Conservation (phyloP, 176 grass and related monocot species). For the Zoysia pacifica region DNA sequence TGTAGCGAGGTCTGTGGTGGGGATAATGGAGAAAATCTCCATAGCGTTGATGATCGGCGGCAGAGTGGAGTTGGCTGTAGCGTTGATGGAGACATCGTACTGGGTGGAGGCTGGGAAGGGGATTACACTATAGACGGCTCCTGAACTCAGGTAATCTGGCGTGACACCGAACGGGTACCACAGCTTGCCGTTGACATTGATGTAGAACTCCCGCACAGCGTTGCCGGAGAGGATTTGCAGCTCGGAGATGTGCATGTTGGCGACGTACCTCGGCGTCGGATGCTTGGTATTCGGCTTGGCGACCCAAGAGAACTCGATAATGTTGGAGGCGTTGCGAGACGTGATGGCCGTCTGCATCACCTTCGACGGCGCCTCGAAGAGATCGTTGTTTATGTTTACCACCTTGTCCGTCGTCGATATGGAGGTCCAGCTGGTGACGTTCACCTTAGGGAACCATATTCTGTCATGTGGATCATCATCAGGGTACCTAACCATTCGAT, state of each 20-base stretch:
- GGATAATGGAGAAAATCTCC: conserved; percentile 44
- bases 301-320: conserved; percentile 20
- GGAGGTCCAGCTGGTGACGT: not conserved
- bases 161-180: not conserved
- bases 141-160: conserved; percentile 6
- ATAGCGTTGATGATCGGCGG: conserved; percentile 52
- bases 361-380: not conserved
- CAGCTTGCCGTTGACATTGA: conserved; percentile 31
- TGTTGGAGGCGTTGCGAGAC: not conserved
- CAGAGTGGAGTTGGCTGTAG: conserved; percentile 43
- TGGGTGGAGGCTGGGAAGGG: rapidly evolving
- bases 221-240: conserved; percentile 19
- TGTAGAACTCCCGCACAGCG: conserved; percentile 29
- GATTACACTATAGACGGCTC: not conserved
- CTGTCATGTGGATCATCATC: not conserved
- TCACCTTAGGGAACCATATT: not conserved
- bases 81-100: conserved; percentile 41
- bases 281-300: not conserved
- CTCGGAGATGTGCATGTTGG: conserved; percentile 40
- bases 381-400: not conserved
- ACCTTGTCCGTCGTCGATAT: not conserved
- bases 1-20: conserved; percentile 22
- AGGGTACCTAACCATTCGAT: no score
- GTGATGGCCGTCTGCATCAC: not conserved
- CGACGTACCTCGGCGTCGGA: not conserved